Base-by-base conservation (phyloP, 148 eudicot genomes). In the Rhododendron kiyosumense region DNA sequence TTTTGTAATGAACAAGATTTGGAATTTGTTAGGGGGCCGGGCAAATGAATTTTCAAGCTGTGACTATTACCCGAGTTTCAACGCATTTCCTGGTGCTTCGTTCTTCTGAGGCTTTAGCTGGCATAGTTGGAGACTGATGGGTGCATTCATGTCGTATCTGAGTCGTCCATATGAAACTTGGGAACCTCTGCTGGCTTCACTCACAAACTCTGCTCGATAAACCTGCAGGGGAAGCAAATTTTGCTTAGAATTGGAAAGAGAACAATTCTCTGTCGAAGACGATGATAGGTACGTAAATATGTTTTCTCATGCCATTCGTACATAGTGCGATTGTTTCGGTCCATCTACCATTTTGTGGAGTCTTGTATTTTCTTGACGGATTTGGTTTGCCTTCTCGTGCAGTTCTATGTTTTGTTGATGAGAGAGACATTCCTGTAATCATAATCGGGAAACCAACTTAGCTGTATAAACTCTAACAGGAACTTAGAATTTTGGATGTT, bases 341-440 rank as follows among this genome's bases (percentile, higher is more conserved):
- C n/a, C 69, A 63, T 63, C 30, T 88, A 94, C 96, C 96, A 93
- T 92, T 75, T 85, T 91, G 7, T 85, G 89, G 84, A 92, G 86
- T 87, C 90, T 90, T 26, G 84, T 81, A 86, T 94, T 92, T 83
- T 92, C 90, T 52, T 90, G 85, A 46, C 84, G 86, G 61, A 90
- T 74, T 79, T 85, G 67, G 88, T 88, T 87, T 15, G 93, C 81
- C 87, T 89, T 87, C 86, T 88, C 90, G 54, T 87, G 74, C 34
- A 94, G 91, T 67, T 92, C 91, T 28, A 88, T 83, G 82, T 92
- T 92, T 63, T 93, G 93, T 81, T 93, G 91, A 84, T 88, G 88
- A 79, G 92, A 85, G 83, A 92, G 79, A 80, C 81, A 78, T 75
- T 88, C 94, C 98, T 95, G 91, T 88, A 89, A 82, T 51, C 59